These are phyloP conservation scores for Amaranthus tricolor DNA, from an alignment of 179 eudicot species.

Conservation along the genomic window DNA sequence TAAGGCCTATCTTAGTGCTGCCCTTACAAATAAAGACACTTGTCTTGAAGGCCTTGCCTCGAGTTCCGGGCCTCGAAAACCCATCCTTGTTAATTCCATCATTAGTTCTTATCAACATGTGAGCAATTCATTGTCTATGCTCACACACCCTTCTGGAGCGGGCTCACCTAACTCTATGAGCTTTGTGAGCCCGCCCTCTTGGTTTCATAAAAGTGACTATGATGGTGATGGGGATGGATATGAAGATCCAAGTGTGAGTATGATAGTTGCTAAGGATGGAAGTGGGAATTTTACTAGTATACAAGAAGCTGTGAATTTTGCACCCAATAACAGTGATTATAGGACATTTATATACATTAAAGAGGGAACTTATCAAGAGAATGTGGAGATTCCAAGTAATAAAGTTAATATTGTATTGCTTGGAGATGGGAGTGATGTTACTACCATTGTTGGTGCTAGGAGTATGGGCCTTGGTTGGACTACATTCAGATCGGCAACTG, in stretches of 20 bases:
- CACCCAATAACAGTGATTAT: constrained; percentile 73
- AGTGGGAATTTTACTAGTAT: constrained; percentile 72
- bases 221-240: constrained; percentile 22
- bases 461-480: constrained; percentile 90
- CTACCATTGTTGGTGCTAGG: constrained; percentile 57
- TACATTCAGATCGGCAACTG: constrained; percentile 88
- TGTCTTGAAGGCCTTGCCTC: constrained; percentile 74
- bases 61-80: constrained; percentile 58
- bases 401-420: constrained; percentile 73
- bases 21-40: constrained; percentile 74
- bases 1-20: constrained; percentile 58
- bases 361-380: constrained; percentile 68
- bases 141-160: constrained; percentile 29
- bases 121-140: constrained; percentile 69
- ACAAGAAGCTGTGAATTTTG: constrained; percentile 62
- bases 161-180: not conserved
- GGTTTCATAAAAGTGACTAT: constrained; percentile 11
- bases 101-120: constrained; percentile 51
- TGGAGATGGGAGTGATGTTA: constrained; percentile 76
- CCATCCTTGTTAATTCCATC: constrained; percentile 40
- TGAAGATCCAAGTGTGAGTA: constrained; percentile 19
- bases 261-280: constrained; percentile 76
- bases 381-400: constrained; percentile 73
- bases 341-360: constrained; percentile 60
- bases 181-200: not conserved